Evolutionary conservation across 768 basidiomycete genomes (phyloP).

Genomic region (Panus rudis): DNA sequence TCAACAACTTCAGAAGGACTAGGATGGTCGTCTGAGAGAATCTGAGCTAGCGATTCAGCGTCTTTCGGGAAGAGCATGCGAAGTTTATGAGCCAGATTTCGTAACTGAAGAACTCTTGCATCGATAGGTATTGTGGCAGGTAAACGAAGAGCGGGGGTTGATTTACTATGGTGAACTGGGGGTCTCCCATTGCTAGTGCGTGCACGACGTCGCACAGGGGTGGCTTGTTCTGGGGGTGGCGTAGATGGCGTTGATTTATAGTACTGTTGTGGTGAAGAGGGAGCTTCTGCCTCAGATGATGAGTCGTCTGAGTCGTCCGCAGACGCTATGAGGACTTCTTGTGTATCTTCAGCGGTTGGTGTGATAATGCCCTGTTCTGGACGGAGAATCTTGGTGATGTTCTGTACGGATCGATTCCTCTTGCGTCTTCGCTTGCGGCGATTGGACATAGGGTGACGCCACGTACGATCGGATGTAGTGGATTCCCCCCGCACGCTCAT

Average conservation of each 20-base stretch:
- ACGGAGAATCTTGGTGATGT: conserved; percentile 10
- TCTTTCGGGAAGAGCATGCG: conserved; percentile 53
- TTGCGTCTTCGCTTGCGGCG: conserved; percentile 31
- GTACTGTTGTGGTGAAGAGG: conserved; percentile 16
- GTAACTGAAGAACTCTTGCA: conserved; percentile 41
- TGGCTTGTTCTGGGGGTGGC: conserved; percentile 16
- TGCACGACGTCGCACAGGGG: conserved; percentile 12
- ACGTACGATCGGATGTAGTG: conserved; percentile 29
- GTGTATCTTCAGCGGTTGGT: conserved; percentile 6
- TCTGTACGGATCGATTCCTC: conserved; percentile 19
- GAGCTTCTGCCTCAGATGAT: conserved; percentile 20
- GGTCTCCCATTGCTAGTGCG: conserved; percentile 11
- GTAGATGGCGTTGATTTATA: conserved; percentile 25
- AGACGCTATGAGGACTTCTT: conserved; percentile 9
- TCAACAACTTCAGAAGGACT: conserved; percentile 26
- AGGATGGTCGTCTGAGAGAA: conserved; percentile 23
- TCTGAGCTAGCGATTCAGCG: conserved; percentile 19
- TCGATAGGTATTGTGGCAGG: conserved; percentile 34
- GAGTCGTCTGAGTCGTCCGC: conserved; percentile 16
- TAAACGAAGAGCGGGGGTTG: conserved; percentile 39
- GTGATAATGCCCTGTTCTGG: not conserved
- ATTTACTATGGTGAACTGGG: conserved; percentile 37
- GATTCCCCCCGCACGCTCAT: conserved; percentile 17
- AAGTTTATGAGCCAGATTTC: conserved; percentile 49
- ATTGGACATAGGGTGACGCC: conserved; percentile 34